Evolutionary conservation across 2,329 filamentous ascomycete genomes (phyloP), one percentile per base, ranked within the genome.

Genomic region (Botrytis paeoniae): DNA sequence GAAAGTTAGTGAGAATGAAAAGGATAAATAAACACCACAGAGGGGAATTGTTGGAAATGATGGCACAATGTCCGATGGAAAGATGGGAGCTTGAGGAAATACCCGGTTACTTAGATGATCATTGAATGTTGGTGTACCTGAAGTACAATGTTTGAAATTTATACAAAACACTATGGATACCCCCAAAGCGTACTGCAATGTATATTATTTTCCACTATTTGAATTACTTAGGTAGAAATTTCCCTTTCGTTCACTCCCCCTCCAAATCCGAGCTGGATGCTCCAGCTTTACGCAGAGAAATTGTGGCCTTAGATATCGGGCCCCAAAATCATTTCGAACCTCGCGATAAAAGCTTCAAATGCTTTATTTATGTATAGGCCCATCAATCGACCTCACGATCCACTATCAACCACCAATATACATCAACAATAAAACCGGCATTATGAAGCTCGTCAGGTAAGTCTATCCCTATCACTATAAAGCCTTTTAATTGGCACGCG

Each of bases 371-470:
- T 54, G 61, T 48, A 16, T 5, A 71, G 70, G 29, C 70, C 48
- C 70, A 72, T 59, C 70, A 48, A 68, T 54, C 16, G n/a, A 45
- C 48, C 32, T 57, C 39, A 64, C 37, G 32, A 54, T 57, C 48
- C 65, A 69, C 65, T 39, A 29, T 69, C 63, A 59, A 63, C 59
- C 51, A 35, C 39, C 70, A 69, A 69, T 69, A 48, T 35, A 61
- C 9, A 72, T 60, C 29, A 59, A 29, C 39, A 35, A 29, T 39
- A 39, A 35, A 69, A 69, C 39, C n/a, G 83, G 76, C 87, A 93
- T 84, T 76, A 97, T 97, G 94, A 97, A 97, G 92, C 93, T 97
- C 86, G 94, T 97, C 84, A 93, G 94, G 94, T 97, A 89, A 86
- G 91, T 80, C 74, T 61, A 74, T 39, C 18, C 57, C 22, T 70